Percentiles rank a stretch among this genome's conserved stretches.
Evolutionary conservation across 208 protist species (phyloP).

Genomic region (Wallacemonas rigidus): DNA sequence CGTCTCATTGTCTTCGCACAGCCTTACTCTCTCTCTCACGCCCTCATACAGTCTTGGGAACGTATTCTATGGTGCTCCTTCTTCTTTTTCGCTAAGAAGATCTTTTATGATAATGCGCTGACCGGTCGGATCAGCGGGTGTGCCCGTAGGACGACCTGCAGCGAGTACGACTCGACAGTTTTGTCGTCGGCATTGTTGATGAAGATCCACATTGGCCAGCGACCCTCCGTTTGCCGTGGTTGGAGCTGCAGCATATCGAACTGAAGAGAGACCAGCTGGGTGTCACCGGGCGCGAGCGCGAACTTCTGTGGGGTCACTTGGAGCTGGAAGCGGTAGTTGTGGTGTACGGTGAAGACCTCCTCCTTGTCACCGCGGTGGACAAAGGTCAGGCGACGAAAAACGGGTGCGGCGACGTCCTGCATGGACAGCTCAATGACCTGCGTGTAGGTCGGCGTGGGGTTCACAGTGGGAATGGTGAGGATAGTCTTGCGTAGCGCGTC

Average conservation of each 20-base stretch:
- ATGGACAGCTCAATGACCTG: constrained; percentile 81
- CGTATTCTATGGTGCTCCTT: too few species aligned
- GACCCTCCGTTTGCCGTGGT: constrained; percentile 75
- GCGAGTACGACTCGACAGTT: constrained; percentile 84
- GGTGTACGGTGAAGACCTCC: constrained; percentile 77
- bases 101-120: neutral
- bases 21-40: too few species aligned
- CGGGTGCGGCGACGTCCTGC: constrained; percentile 55
- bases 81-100: too few species aligned
- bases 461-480: constrained; percentile 66
- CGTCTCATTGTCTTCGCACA: too few species aligned
- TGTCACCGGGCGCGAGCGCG: constrained; percentile 71
- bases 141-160: constrained; percentile 80
- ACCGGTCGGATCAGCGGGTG: constrained; percentile 47
- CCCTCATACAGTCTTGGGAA: neutral
- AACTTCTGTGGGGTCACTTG: constrained; percentile 68
- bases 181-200: constrained; percentile 86
- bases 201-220: constrained; percentile 92
- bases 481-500: constrained; percentile 71
- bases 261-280: constrained; percentile 74
- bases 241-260: constrained; percentile 77
- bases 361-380: constrained; percentile 57
- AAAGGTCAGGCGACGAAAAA: constrained; percentile 86
- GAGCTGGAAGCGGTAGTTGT: constrained; percentile 89
- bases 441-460: constrained; percentile 81